phyloP scores from a whole-genome alignment of 768 basidiomycete species.

The Suillus brevipes region DNA sequence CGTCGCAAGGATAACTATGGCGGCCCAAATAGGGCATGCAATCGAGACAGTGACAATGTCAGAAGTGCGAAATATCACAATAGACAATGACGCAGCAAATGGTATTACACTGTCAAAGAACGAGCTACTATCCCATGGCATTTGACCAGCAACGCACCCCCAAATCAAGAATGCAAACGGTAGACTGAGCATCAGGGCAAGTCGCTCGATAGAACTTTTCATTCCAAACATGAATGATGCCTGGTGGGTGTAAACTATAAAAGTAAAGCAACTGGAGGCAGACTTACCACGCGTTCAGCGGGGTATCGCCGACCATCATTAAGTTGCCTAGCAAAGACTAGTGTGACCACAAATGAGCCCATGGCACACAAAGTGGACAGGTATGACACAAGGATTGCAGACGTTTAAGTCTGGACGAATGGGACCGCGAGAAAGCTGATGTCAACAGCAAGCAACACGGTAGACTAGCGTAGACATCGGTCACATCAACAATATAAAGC shows the following conservation, averaged over 20 bases:
- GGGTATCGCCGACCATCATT: conserved; percentile 22
- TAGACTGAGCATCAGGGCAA: conserved; percentile 50
- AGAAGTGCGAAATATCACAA: background rate
- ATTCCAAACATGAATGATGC: conserved; percentile 10
- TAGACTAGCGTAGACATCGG: background rate
- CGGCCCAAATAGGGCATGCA: too few relatives aligned
- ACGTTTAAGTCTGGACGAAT: conserved; percentile 27
- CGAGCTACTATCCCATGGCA: background rate
- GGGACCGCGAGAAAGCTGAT: conserved; percentile 13
- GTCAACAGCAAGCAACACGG: conserved; percentile 11
- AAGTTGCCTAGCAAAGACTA: conserved; percentile 18
- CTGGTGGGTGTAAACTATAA: background rate
- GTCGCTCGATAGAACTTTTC: conserved; percentile 38
- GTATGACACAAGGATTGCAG: conserved; percentile 2
- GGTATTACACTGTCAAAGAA: background rate
- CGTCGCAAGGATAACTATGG: too few relatives aligned
- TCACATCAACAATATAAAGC: background rate
- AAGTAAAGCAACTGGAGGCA: conserved; percentile 12
- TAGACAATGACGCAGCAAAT: background rate
- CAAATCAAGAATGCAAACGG: conserved; percentile 55
- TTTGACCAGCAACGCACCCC: conserved; percentile 41
- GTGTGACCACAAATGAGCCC: conserved; percentile 10
- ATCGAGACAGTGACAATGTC: background rate
- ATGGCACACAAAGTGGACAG: conserved; percentile 9
- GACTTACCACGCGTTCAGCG: conserved; percentile 15